Evolutionary conservation across 176 grass and related monocot species (phyloP), one percentile per base, ranked within the genome.

Genomic region (Oryza glumipatula): DNA sequence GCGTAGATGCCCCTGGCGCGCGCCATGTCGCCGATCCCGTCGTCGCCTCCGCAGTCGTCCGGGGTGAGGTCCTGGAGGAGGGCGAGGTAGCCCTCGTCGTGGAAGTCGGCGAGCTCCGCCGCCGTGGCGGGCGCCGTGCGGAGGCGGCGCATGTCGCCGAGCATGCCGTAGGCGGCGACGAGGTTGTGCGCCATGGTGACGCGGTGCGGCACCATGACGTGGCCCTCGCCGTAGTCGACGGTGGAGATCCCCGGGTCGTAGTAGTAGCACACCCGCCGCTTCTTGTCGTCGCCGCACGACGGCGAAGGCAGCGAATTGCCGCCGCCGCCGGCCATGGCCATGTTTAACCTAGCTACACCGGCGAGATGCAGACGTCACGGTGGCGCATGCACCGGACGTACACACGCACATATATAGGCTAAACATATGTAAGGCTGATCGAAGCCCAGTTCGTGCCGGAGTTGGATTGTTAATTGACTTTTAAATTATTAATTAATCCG

Each of bases 201-300:
- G 45, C 89, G 86, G 65, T 87, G 81, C 7, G 94, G 89, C 79
- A 89, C 92, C 92, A 96, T 96, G 13, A n/a, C 14, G 83, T 96
- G 91, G 3, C 77, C 70, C 22, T 80, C 16, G 23, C 89, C 89
- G 82, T 93, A 96, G 84, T 91, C 88, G 33, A 76, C 80, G 71
- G 86, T 86, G n/a, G 91, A 2, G 39, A 97, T 82, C 32, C 81
- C 76, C 3, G 79, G 16, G 60, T 97, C 94, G 70, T 92, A 90
- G 90, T 92, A 97, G 83, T 97, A 94, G 70, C 91, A 92, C 17
- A 97, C 94, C 36, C 77, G 80, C 23, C 92, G 86, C 89, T 88
- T 92, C 76, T 21, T 47, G 38, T 43, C 92, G 72, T 94, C 94
- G 49, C 21, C 28, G 70, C 80, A 85, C 56, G 80, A 88, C 86